Evolutionary conservation across 1,284 basidiomycete species (phyloP).

Genomic region (Ustilago curta): DNA sequence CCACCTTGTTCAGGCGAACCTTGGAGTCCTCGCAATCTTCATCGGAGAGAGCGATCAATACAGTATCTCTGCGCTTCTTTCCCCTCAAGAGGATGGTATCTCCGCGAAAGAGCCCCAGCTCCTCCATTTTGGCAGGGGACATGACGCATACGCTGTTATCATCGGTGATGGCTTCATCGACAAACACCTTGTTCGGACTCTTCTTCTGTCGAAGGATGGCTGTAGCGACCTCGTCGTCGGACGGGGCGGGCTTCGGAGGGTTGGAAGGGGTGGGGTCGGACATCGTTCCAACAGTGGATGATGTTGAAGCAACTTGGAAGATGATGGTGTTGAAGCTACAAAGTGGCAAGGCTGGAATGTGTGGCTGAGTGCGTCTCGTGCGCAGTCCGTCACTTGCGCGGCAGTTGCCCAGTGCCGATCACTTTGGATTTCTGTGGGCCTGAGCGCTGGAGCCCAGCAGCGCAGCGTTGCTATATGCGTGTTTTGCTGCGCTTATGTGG

Average conservation of each 20-base stretch:
- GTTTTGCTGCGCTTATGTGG: no score
- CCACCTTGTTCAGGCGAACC: constrained; percentile 97
- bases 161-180: constrained; percentile 69
- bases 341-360: no score
- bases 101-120: constrained; percentile 90
- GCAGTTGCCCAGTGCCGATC: constrained; percentile 1
- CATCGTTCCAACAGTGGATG: constrained; percentile 26
- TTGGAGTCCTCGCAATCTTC: constrained; percentile 98
- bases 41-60: constrained; percentile 92
- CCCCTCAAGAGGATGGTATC: constrained; percentile 77
- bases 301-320: constrained; percentile 5
- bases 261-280: constrained; percentile 50
- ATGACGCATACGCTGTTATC: constrained; percentile 77
- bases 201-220: constrained; percentile 68
- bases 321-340: background rate
- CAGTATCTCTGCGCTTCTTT: constrained; percentile 90
- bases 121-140: constrained; percentile 96
- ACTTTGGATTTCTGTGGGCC: no score
- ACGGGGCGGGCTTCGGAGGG: constrained; percentile 28
- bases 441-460: background rate
- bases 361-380: background rate
- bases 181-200: constrained; percentile 65
- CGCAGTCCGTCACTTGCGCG: background rate
- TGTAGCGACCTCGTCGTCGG: constrained; percentile 63
- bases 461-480: background rate